Conservation (phyloP, 345 rosid species). For the Pseudoturritis turrita region DNA sequence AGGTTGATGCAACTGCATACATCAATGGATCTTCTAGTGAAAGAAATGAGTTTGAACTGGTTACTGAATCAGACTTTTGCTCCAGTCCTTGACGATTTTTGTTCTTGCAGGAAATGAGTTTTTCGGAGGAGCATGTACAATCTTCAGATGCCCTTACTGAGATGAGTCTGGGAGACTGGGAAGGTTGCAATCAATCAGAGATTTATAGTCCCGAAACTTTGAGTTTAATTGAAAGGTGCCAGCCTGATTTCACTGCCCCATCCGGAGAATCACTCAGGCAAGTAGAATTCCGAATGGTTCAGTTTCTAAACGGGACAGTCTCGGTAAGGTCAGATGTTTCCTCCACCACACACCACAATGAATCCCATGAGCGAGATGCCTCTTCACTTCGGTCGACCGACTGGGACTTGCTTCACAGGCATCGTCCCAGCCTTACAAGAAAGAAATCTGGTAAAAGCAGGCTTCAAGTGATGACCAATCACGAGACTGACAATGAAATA, state of each 20-base stretch:
- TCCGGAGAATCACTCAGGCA: slow-evolving; percentile 93
- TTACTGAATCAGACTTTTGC: not conserved
- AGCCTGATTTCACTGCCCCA: slow-evolving; percentile 89
- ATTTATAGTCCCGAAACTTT: slow-evolving; percentile 57
- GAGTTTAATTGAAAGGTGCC: slow-evolving; percentile 59
- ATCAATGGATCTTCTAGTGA: not conserved
- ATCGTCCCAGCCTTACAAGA: slow-evolving; percentile 50
- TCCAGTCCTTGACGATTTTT: slow-evolving; percentile 23
- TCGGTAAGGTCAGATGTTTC: slow-evolving; percentile 54
- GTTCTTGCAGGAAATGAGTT: slow-evolving; percentile 72
- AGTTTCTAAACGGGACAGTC: slow-evolving; percentile 66
- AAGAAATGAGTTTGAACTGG: not conserved
- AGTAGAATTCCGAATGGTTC: slow-evolving; percentile 86
- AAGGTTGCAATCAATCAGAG: slow-evolving; percentile 63
- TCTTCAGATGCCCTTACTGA: slow-evolving; percentile 64
- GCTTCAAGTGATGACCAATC: slow-evolving; percentile 73
- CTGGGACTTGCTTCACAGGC: slow-evolving; percentile 67
- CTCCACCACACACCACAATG: slow-evolving; percentile 34
- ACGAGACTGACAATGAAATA: slow-evolving; percentile 60
- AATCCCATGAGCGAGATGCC: slow-evolving; percentile 49
- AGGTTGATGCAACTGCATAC: not conserved
- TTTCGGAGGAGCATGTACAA: slow-evolving; percentile 62
- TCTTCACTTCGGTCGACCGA: slow-evolving; percentile 42
- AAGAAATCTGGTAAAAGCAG: slow-evolving; percentile 95
- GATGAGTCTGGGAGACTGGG: slow-evolving; percentile 87